These are phyloP conservation scores for Friedmanniomyces endolithicus DNA, from an alignment of 495 filamentous ascomycete genomes.

Conservation along the genomic window DNA sequence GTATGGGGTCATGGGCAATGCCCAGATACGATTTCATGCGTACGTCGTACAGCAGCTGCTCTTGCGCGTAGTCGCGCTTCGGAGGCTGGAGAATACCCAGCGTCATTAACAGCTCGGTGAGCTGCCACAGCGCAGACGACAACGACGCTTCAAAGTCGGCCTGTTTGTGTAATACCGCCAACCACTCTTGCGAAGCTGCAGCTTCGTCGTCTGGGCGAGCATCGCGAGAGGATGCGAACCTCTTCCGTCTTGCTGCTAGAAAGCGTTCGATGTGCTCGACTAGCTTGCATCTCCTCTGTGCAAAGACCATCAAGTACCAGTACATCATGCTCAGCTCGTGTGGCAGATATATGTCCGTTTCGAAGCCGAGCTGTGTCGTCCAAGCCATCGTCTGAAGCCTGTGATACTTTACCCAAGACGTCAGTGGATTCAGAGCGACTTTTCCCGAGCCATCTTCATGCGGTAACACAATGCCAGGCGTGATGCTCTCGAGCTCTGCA, in stretches of 20 bases:
- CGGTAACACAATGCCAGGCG: background rate
- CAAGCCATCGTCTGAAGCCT: constrained; percentile 79
- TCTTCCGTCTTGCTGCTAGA: background rate
- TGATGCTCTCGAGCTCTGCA: background rate
- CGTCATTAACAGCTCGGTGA: constrained; percentile 56
- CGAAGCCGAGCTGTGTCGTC: constrained; percentile 89
- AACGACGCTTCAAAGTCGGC: constrained; percentile 21
- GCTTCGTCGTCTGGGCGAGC: background rate
- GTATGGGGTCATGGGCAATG: constrained; percentile 59
- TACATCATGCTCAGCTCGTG: constrained; percentile 87
- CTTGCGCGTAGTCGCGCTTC: constrained; percentile 54
- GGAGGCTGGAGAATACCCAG: constrained; percentile 46
- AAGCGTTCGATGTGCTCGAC: constrained; percentile 2
- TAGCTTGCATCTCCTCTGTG: background rate
- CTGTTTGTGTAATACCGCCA: background rate
- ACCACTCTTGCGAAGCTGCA: constrained; percentile 1
- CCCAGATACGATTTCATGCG: constrained; percentile 79
- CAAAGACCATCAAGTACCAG: constrained; percentile 45
- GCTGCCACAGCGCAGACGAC: constrained; percentile 24
- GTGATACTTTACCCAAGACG: constrained; percentile 78
- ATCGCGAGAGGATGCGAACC: background rate
- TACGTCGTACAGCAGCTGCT: constrained; percentile 64
- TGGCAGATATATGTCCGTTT: constrained; percentile 74
- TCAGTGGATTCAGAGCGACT: constrained; percentile 58
- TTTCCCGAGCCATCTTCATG: constrained; percentile 24